A percentile compares a stretch with the other conserved stretches of the same genome.
Conservation (phyloP, 2,329 filamentous ascomycete genomes). For the Neonectria hederae region DNA sequence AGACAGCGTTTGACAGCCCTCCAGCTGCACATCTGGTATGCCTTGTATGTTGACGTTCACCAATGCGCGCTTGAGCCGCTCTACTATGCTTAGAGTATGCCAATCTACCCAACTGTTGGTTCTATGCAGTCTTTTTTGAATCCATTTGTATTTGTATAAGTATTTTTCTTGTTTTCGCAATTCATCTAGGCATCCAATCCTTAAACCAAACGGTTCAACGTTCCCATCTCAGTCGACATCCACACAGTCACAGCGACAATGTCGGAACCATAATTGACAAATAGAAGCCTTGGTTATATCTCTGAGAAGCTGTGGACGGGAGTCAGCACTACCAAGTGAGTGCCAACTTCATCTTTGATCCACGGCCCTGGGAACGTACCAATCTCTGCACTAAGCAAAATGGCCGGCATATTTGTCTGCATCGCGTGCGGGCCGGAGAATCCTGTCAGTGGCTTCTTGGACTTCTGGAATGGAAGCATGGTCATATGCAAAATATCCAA, state of each 20-base stretch:
- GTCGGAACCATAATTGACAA: slow-evolving; percentile 50
- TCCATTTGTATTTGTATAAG: too few species aligned
- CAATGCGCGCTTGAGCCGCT: too few species aligned
- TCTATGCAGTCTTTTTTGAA: too few species aligned
- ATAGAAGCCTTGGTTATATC: slow-evolving; percentile 45
- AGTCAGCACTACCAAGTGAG: background rate
- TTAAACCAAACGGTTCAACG: background rate
- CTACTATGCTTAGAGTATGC: too few species aligned
- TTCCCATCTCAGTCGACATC: slow-evolving; percentile 47
- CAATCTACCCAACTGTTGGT: too few species aligned
- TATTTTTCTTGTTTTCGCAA: too few species aligned
- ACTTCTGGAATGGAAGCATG: slow-evolving; percentile 44
- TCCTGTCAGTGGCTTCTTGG: slow-evolving; percentile 39
- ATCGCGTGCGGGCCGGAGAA: slow-evolving; percentile 42
- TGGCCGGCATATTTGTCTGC: slow-evolving; percentile 48
- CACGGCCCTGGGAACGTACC: background rate
- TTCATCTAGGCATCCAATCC: too few species aligned
- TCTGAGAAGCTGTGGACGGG: slow-evolving; percentile 31
- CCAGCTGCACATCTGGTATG: too few species aligned
- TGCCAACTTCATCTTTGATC: too few species aligned
- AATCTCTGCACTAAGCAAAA: slow-evolving; percentile 45
- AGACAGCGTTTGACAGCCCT: too few species aligned
- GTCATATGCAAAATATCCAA: slow-evolving; percentile 47
- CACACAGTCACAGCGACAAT: slow-evolving; percentile 50
- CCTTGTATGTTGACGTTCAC: too few species aligned